These are phyloP conservation scores for Fusarium circinatum DNA, from an alignment of 2,329 filamentous ascomycete species.

Conservation along the genomic window DNA sequence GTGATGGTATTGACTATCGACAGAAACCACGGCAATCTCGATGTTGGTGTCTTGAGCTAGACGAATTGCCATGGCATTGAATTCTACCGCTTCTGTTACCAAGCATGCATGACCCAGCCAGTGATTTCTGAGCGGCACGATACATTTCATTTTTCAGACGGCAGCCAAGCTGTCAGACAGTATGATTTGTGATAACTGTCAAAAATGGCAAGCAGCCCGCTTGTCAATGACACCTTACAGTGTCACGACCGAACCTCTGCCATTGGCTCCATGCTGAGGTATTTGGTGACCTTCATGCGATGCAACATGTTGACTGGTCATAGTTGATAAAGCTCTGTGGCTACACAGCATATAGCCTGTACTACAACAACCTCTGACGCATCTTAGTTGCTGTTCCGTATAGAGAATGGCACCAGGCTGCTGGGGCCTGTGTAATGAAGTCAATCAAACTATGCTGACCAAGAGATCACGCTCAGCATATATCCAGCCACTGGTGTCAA, in stretches of 20 bases:
- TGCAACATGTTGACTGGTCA: slow-evolving; percentile 26
- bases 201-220: slow-evolving; percentile 21
- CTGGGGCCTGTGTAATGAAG: slow-evolving; percentile 20
- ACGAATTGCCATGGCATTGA: slow-evolving; percentile 8
- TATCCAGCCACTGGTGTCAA: slow-evolving; percentile 19
- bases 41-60: slow-evolving; percentile 3
- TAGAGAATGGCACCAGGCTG: slow-evolving; percentile 14
- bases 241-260: background rate
- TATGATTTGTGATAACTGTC: slow-evolving; percentile 20
- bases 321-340: background rate
- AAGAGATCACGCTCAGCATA: slow-evolving; percentile 9
- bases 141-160: background rate
- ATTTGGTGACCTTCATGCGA: slow-evolving; percentile 13
- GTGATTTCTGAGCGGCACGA: background rate
- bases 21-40: slow-evolving; percentile 28
- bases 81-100: background rate
- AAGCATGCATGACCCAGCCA: slow-evolving; percentile 11
- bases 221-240: slow-evolving; percentile 1
- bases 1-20: background rate
- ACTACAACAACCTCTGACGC: slow-evolving; percentile 14
- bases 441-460: slow-evolving; percentile 23
- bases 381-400: background rate
- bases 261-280: slow-evolving; percentile 12
- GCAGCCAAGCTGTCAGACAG: slow-evolving; percentile 11
- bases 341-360: slow-evolving; percentile 1